Evolutionary conservation across 2,329 filamentous ascomycete genomes (phyloP).

Genomic region (Fusarium sp.): DNA sequence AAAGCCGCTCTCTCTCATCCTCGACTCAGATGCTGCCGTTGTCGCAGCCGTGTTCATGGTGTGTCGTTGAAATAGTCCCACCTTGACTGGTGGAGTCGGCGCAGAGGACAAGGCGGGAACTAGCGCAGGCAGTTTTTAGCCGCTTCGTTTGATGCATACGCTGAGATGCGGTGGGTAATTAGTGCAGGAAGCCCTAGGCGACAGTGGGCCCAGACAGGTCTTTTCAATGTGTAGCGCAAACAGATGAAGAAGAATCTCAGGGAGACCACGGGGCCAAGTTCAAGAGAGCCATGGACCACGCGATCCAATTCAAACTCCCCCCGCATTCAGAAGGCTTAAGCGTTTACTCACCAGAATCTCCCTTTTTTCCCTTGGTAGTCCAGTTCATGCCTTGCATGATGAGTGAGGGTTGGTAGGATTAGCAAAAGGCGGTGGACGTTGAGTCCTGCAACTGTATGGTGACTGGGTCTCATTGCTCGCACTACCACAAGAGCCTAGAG

Average conservation of each 20-base stretch:
- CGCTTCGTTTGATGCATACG: conserved; percentile 49
- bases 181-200: conserved; percentile 14
- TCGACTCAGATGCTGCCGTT: conserved; percentile 21
- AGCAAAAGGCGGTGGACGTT: conserved; percentile 38
- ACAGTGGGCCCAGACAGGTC: conserved; percentile 28
- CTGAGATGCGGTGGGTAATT: conserved; percentile 17
- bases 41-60: conserved; percentile 42
- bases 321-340: conserved; percentile 17
- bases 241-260: conserved; percentile 11
- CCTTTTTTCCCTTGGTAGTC: neutral
- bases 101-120: conserved; percentile 45
- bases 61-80: conserved; percentile 47
- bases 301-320: conserved; percentile 5
- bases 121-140: conserved; percentile 44
- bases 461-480: conserved; percentile 15
- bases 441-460: conserved; percentile 6
- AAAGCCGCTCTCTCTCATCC: neutral
- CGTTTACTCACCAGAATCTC: neutral
- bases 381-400: neutral
- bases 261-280: conserved; percentile 21
- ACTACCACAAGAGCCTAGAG: conserved; percentile 22
- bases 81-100: conserved; percentile 31
- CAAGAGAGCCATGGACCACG: conserved; percentile 15
- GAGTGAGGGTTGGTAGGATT: conserved; percentile 17
- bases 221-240: conserved; percentile 20